A percentile compares a stretch with the other conserved stretches of the same genome.
Evolutionary conservation across 2,329 filamentous ascomycete genomes (phyloP).

Genomic region (Ophiostoma populinum): DNA sequence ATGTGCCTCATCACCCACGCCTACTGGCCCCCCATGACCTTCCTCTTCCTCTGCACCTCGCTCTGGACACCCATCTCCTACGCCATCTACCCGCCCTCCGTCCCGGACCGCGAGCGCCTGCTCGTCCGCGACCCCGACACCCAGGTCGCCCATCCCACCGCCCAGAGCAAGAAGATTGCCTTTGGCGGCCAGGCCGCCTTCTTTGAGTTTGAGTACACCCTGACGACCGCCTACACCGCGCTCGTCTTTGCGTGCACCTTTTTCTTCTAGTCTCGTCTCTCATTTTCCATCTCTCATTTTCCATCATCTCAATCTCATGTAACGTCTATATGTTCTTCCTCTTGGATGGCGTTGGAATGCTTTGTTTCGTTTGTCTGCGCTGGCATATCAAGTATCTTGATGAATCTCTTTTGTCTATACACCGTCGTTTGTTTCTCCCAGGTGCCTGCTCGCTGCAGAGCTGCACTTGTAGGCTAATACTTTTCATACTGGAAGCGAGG

Average conservation of each 20-base stretch:
- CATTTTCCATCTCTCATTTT: neutral
- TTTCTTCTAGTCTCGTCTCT: conserved; percentile 3
- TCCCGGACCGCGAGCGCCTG: conserved; percentile 40
- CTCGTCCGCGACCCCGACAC: conserved; percentile 37
- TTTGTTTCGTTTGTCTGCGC: neutral
- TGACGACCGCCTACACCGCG: conserved; percentile 31
- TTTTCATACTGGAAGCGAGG: conserved; percentile 1
- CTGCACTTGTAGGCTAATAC: conserved; percentile 1
- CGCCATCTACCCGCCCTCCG: conserved; percentile 38
- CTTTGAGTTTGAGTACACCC: conserved; percentile 37
- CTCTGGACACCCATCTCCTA: conserved; percentile 43
- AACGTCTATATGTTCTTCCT: neutral
- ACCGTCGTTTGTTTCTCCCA: neutral
- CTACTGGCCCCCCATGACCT: conserved; percentile 43
- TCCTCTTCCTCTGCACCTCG: conserved; percentile 34
- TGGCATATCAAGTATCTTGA: conserved; percentile 1
- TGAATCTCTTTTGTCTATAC: neutral
- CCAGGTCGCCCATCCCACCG: conserved; percentile 29
- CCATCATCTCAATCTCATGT: neutral
- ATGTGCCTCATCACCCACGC: conserved; percentile 39
- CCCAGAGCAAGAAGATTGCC: conserved; percentile 25
- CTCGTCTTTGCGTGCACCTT: conserved; percentile 27
- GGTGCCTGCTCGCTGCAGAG: neutral
- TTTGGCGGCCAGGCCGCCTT: conserved; percentile 35
- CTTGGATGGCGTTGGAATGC: neutral